Conservation (phyloP, 192 early-diverging fungal genomes). For the Haplosporangium gracile region DNA sequence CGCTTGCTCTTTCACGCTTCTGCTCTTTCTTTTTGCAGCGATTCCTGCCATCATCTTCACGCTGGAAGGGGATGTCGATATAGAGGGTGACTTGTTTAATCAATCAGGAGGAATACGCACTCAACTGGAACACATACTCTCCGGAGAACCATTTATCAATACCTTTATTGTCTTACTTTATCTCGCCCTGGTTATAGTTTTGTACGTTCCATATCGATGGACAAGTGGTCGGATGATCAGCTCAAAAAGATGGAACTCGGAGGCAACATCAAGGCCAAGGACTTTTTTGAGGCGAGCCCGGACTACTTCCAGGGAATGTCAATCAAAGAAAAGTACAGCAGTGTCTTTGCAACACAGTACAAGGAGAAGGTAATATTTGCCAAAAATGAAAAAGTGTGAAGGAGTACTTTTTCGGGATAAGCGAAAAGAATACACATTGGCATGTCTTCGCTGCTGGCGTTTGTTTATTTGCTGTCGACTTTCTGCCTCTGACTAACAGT, state of each 20-base stretch:
- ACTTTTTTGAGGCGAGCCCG: constrained; percentile 87
- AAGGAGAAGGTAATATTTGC: constrained; percentile 82
- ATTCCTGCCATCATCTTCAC: neutral
- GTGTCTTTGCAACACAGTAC: constrained; percentile 86
- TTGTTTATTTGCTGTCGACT: neutral
- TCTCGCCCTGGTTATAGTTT: constrained; percentile 69
- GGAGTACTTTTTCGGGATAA: neutral
- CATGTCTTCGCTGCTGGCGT: neutral
- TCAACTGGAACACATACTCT: neutral
- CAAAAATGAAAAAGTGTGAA: neutral
- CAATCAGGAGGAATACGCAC: neutral
- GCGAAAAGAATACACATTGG: neutral
- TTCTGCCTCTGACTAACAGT: constrained; percentile 3
- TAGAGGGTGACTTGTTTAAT: neutral
- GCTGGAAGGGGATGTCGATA: neutral
- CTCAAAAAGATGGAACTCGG: constrained; percentile 94
- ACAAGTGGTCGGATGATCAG: constrained; percentile 97
- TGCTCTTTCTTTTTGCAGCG: neutral
- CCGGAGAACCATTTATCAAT: constrained; percentile 5
- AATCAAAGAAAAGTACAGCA: constrained; percentile 90
- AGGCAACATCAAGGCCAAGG: constrained; percentile 88
- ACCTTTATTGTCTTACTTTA: neutral
- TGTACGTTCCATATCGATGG: constrained; percentile 99
- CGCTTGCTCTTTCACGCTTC: no score
- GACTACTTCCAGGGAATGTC: constrained; percentile 82